Base-by-base conservation (phyloP, 257 asterid genomes). In the Orobanche coerulescens region DNA sequence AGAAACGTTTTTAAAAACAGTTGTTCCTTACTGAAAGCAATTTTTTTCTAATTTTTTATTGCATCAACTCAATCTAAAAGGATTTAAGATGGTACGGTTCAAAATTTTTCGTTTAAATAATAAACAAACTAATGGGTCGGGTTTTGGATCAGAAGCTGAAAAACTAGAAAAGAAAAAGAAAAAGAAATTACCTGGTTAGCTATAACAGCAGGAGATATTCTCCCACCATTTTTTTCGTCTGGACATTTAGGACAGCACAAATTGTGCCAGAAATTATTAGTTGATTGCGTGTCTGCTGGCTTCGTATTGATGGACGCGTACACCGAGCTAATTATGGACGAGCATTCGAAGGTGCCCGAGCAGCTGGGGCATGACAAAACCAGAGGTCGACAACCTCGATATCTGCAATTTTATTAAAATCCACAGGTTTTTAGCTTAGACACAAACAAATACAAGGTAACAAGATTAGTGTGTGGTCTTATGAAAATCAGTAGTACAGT, bases 281-380 rank as follows among this genome's bases (percentile, higher is more conserved):
- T 37, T 15, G 76, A 40, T 67, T 73, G 76, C 51, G 16, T 19
- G 18, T 74, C 90, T 16, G 72, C 71, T 62, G 85, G 71, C 62
- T 84, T 84, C 71, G 73, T 73, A 76, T 66, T 58, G 68, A 79
- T 65, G 63, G 62, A 68, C 53, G 83, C 79, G 68, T 83, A 80
- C 67, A 89, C 70, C 34, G 91, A 80, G 74, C 82, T 82, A 55
- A 85, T 67, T 63, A 90, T 68, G 26, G 97, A 74, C 16, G 86
- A 78, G 73, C 97, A 89, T 53, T 75, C 77, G 31, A 89, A 77
- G 71, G 83, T 73, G 47, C 65, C 64, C 6, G 83, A 83, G 84
- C 97, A 93, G 78, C 85, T 77, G 39, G 96, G 96, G 80, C 98
- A 93, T 56, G 95, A 63, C 76, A 93, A 73, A 64, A 77, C 77